phyloP scores from a whole-genome alignment of 345 rosid species.

The Salix brachista region DNA sequence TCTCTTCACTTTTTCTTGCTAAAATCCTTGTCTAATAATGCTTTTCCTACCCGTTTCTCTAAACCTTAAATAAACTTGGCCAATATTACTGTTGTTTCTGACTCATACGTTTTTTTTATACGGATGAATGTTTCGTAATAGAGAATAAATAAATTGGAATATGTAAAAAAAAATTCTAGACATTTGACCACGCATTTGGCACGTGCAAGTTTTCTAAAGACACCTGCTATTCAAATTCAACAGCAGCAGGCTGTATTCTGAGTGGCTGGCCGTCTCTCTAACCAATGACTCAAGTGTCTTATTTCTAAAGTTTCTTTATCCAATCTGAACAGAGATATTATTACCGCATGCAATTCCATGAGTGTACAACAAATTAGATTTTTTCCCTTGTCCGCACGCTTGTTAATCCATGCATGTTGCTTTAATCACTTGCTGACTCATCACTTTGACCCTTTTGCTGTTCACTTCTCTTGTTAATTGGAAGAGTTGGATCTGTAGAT shows the following conservation, averaged over 20 bases:
- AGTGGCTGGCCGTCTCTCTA: background rate
- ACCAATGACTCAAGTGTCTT: too few relatives aligned
- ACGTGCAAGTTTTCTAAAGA: background rate
- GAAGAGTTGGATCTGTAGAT: constrained; percentile 4
- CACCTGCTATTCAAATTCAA: background rate
- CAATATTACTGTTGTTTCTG: too few relatives aligned
- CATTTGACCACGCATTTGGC: background rate
- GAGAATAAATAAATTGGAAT: too few relatives aligned
- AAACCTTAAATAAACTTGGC: too few relatives aligned
- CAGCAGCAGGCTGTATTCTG: background rate
- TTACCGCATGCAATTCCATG: constrained; percentile 10
- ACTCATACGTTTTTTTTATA: too few relatives aligned
- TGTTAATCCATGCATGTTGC: background rate
- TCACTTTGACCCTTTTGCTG: background rate
- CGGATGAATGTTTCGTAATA: too few relatives aligned
- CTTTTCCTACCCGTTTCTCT: too few relatives aligned
- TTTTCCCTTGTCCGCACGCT: background rate
- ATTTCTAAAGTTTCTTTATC: background rate
- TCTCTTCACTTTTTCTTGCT: too few relatives aligned
- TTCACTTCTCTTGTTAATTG: background rate
- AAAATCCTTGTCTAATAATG: too few relatives aligned
- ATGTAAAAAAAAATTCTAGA: too few relatives aligned
- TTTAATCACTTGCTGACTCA: background rate
- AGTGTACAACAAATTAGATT: constrained; percentile 21
- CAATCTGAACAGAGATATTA: background rate